Evolutionary conservation across 139 green algal genomes (phyloP).

Genomic region (Micractinium sp.): DNA sequence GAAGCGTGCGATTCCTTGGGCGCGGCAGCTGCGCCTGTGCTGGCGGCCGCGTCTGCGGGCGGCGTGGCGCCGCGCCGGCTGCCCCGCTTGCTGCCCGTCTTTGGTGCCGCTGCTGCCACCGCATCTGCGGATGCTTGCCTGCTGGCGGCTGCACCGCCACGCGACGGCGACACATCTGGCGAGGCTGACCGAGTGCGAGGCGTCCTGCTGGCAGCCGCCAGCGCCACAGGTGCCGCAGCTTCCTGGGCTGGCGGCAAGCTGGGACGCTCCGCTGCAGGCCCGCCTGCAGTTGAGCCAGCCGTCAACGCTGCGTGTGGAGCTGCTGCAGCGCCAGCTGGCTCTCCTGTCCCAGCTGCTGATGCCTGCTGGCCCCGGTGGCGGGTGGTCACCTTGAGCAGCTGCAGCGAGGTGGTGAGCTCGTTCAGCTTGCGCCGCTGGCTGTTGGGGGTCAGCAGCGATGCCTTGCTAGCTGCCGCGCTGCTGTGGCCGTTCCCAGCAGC

Average conservation of each 20-base stretch:
- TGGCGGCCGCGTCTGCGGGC: neutral
- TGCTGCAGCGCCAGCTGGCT: neutral
- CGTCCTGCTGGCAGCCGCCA: neutral
- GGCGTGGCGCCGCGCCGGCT: neutral
- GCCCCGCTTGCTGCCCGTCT: neutral
- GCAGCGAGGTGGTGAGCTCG: conserved; percentile 8
- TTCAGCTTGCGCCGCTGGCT: conserved; percentile 23
- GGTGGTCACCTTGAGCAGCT: conserved; percentile 22
- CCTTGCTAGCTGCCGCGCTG: neutral
- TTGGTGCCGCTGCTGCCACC: neutral
- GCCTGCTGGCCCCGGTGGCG: neutral
- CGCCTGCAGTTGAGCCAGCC: neutral
- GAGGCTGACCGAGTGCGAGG: neutral
- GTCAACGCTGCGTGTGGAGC: neutral
- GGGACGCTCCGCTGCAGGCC: neutral
- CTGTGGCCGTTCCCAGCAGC: neutral
- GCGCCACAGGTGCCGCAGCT: neutral
- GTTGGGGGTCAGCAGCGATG: conserved; percentile 17
- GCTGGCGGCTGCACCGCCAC: neutral
- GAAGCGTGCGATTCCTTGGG: neutral
- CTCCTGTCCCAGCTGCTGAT: neutral
- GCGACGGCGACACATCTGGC: neutral
- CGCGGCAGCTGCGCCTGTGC: neutral
- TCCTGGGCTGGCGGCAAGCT: neutral
- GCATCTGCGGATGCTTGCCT: neutral